These are phyloP conservation scores for Erodium trifolium DNA, from an alignment of 441 rosid species.

Conservation along the genomic window DNA sequence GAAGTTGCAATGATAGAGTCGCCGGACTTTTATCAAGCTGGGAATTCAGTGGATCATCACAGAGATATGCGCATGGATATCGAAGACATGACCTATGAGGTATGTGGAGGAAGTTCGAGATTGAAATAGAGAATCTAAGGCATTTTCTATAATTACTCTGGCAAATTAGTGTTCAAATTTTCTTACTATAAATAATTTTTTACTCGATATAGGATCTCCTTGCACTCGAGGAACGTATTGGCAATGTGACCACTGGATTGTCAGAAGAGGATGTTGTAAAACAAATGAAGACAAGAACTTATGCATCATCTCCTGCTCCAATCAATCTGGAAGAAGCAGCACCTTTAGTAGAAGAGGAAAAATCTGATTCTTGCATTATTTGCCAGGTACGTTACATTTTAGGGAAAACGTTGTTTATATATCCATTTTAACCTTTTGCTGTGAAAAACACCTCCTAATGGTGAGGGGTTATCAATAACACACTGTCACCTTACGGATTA, in stretches of 20 bases:
- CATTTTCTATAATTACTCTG: background rate
- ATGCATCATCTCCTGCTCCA: conserved; percentile 8
- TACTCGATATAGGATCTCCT: background rate
- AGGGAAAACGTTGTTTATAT: too few relatives aligned
- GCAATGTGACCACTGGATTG: background rate
- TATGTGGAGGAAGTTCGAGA: conserved; percentile 22
- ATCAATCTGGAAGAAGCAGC: conserved; percentile 59
- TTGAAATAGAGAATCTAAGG: background rate
- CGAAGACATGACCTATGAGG: conserved; percentile 93
- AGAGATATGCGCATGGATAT: conserved; percentile 90
- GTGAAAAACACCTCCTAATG: too few relatives aligned
- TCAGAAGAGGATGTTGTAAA: background rate
- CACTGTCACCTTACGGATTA: too few relatives aligned
- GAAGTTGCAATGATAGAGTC: conserved; percentile 55
- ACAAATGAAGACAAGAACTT: background rate
- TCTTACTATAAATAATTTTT: too few relatives aligned
- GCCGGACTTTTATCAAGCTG: conserved; percentile 43
- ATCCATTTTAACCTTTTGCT: too few relatives aligned
- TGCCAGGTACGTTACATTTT: conserved; percentile 52
- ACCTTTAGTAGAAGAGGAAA: conserved; percentile 37
- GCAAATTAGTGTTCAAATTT: background rate
- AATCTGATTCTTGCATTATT: conserved; percentile 56
- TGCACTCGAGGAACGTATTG: background rate
- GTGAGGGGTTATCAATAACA: too few relatives aligned
- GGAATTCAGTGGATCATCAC: conserved; percentile 54